Conservation (phyloP, 805 yeast genomes). For the Citeromyces matritensis region DNA sequence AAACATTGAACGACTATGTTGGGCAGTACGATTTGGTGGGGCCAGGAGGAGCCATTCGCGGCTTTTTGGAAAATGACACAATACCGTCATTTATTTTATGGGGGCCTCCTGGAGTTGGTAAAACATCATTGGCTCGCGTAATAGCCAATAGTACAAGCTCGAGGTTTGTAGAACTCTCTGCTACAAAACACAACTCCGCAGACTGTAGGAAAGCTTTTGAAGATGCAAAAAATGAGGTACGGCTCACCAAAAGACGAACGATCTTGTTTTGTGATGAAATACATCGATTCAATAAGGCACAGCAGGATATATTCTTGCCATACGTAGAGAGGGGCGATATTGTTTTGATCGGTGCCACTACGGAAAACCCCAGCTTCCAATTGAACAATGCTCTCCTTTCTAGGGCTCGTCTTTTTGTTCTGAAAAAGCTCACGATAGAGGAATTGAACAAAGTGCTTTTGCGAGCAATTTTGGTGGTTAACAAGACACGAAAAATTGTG, state of each 20-base stretch:
- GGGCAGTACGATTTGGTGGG: constrained; percentile 80
- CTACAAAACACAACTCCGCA: constrained; percentile 54
- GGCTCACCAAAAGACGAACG: constrained; percentile 34
- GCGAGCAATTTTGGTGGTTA: constrained; percentile 43
- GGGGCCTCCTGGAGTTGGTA: constrained; percentile 97
- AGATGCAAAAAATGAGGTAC: constrained; percentile 27
- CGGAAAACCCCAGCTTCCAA: constrained; percentile 84
- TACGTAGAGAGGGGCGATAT: constrained; percentile 75
- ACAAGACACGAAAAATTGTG: constrained; percentile 41
- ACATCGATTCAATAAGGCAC: constrained; percentile 73
- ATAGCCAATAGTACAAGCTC: constrained; percentile 39
- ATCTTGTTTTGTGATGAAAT: constrained; percentile 86
- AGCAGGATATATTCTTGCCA: constrained; percentile 80
- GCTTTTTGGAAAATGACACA: constrained; percentile 46
- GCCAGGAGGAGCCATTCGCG: constrained; percentile 44
- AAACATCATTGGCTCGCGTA: constrained; percentile 58
- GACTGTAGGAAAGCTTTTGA: constrained; percentile 55
- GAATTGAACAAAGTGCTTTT: constrained; percentile 40
- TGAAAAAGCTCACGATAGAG: constrained; percentile 30
- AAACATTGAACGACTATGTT: constrained; percentile 46
- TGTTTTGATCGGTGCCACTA: constrained; percentile 87
- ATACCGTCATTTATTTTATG: constrained; percentile 80
- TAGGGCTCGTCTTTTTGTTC: constrained; percentile 67
- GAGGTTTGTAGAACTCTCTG: constrained; percentile 69
- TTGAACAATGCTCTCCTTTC: constrained; percentile 72